These are phyloP conservation scores for Polychytrium aggregatum DNA, from an alignment of 192 early-diverging fungal species.

Conservation along the genomic window DNA sequence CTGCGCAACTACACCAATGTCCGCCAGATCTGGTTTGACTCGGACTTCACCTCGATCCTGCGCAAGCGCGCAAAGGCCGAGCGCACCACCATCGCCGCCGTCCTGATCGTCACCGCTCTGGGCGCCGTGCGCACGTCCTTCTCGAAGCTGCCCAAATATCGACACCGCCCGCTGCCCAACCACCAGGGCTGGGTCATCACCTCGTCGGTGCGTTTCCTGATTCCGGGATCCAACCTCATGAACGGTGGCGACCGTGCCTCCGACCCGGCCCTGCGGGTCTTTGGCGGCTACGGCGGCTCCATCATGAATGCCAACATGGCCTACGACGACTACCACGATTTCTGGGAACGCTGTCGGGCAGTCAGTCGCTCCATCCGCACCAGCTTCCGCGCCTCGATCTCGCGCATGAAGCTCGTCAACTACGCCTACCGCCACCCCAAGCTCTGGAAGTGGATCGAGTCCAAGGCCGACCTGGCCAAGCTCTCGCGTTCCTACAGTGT, in stretches of 20 bases:
- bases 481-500: slow-evolving; percentile 23
- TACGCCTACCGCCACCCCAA: slow-evolving; percentile 28
- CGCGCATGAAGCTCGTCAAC: slow-evolving; percentile 31
- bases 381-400: slow-evolving; percentile 11
- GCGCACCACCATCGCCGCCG: slow-evolving; percentile 25
- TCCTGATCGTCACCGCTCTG: slow-evolving; percentile 26
- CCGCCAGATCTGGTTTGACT: no score
- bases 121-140: slow-evolving; percentile 22
- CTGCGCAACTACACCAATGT: no score
- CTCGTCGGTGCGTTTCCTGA: slow-evolving; percentile 22
- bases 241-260: slow-evolving; percentile 26
- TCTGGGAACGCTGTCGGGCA: slow-evolving; percentile 25
- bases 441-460: slow-evolving; percentile 23
- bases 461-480: slow-evolving; percentile 17
- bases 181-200: slow-evolving; percentile 40
- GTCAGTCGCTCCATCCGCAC: slow-evolving; percentile 17
- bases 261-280: slow-evolving; percentile 23
- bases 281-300: slow-evolving; percentile 35
- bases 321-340: slow-evolving; percentile 9
- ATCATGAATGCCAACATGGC: slow-evolving; percentile 17
- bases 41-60: slow-evolving; percentile 13
- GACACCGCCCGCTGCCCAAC: slow-evolving; percentile 13
- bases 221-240: slow-evolving; percentile 30
- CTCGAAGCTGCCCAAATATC: slow-evolving; percentile 4
- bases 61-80: slow-evolving; percentile 11